Evolutionary conservation across 768 basidiomycete genomes (phyloP).

Genomic region (Phanerochaete sordida): DNA sequence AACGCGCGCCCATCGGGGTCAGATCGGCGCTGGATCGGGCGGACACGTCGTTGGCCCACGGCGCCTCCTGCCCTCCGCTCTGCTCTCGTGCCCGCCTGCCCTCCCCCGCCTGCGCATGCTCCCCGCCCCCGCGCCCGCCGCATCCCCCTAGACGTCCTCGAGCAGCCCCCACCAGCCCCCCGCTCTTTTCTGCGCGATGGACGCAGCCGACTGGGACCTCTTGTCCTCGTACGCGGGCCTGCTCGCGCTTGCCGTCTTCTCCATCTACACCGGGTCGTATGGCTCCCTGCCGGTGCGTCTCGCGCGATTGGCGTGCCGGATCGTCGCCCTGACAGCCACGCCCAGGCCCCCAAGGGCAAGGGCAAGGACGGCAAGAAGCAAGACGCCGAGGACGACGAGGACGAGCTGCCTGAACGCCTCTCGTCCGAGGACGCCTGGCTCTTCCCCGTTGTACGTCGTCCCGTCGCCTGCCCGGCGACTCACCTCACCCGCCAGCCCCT

Average conservation of each 20-base stretch:
- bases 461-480: slow-evolving; percentile 2
- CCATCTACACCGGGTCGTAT: slow-evolving; percentile 69
- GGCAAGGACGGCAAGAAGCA: slow-evolving; percentile 11
- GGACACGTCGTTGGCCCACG: background rate
- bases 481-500: background rate
- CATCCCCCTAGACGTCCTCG: background rate
- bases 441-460: slow-evolving; percentile 63
- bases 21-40: background rate
- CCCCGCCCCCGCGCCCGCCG: background rate
- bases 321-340: slow-evolving; percentile 1
- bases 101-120: background rate
- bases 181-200: background rate
- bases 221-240: slow-evolving; percentile 69
- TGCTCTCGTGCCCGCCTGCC: background rate
- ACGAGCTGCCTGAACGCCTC: slow-evolving; percentile 55
- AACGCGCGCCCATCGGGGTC: background rate
- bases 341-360: slow-evolving; percentile 16
- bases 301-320: background rate
- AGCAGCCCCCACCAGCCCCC: background rate
- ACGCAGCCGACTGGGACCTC: slow-evolving; percentile 47
- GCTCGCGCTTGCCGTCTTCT: slow-evolving; percentile 56
- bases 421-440: slow-evolving; percentile 70
- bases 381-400: slow-evolving; percentile 51
- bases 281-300: slow-evolving; percentile 62
- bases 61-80: background rate